Evolutionary conservation across 2,329 filamentous ascomycete genomes (phyloP).

Genomic region (Trichoderma harzianum): DNA sequence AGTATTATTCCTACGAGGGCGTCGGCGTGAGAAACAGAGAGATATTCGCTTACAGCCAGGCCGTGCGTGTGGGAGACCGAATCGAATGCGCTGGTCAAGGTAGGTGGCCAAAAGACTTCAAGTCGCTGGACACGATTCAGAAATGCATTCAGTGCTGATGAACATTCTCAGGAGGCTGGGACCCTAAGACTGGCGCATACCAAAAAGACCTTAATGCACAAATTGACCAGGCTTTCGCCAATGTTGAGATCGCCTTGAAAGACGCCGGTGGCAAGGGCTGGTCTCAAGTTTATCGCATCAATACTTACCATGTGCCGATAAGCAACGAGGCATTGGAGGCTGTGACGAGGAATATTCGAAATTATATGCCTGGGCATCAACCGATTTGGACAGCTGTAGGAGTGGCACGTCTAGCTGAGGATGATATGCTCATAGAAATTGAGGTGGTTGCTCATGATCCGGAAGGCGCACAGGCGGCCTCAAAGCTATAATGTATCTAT

Average conservation of each 20-base stretch:
- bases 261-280: constrained; percentile 54
- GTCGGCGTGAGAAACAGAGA: neutral
- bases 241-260: constrained; percentile 50
- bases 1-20: neutral
- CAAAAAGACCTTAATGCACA: neutral
- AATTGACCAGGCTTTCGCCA: constrained; percentile 28
- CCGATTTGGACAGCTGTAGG: neutral
- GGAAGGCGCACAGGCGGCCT: neutral
- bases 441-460: neutral
- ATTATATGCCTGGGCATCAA: neutral
- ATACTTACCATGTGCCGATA: neutral
- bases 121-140: neutral
- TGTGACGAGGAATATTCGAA: neutral
- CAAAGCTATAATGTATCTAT: neutral
- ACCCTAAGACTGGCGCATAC: neutral
- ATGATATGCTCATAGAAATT: neutral
- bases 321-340: neutral
- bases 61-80: constrained; percentile 44
- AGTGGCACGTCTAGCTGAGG: neutral
- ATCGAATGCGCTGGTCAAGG: constrained; percentile 22
- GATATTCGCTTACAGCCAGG: constrained; percentile 32
- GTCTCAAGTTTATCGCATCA: constrained; percentile 50
- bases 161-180: neutral
- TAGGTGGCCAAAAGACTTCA: neutral
- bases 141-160: neutral